Percentiles rank a stretch among this genome's conserved stretches.
phyloP scores from a whole-genome alignment of 352 stramenopile genomes.

The Plasmopara viticola region DNA sequence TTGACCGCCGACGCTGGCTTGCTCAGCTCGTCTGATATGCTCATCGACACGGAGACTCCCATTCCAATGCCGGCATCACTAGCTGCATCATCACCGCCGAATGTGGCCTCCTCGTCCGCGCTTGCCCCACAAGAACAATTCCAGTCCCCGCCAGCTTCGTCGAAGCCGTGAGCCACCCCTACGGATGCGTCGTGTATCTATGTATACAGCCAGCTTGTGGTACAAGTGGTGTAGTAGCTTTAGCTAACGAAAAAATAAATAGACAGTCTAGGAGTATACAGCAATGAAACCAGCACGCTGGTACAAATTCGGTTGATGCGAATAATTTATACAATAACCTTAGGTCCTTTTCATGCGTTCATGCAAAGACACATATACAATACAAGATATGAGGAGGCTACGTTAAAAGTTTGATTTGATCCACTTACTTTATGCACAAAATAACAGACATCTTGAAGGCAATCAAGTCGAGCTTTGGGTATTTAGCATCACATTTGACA shows the following conservation, averaged over 20 bases:
- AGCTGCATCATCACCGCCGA: conserved; percentile 13
- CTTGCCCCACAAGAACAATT: conserved; percentile 17
- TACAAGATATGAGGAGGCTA: too few relatives aligned
- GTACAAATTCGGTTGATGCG: not conserved
- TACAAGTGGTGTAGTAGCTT: not conserved
- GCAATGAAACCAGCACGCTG: not conserved
- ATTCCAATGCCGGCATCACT: conserved; percentile 45
- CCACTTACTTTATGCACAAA: too few relatives aligned
- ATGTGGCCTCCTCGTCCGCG: conserved; percentile 23
- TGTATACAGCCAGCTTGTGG: conserved; percentile 16
- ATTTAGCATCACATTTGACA: too few relatives aligned
- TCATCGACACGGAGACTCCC: conserved; percentile 41
- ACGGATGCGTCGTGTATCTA: conserved; percentile 23
- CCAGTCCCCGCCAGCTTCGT: conserved; percentile 15
- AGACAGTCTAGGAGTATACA: conserved; percentile 21
- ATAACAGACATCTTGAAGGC: too few relatives aligned
- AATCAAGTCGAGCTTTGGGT: too few relatives aligned
- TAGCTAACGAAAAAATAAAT: conserved; percentile 22
- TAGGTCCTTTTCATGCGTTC: too few relatives aligned
- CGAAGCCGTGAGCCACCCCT: conserved; percentile 14
- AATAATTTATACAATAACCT: not conserved
- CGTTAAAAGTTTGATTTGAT: too few relatives aligned
- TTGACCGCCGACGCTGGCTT: conserved; percentile 23
- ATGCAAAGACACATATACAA: too few relatives aligned
- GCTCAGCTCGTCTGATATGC: conserved; percentile 28